Evolutionary conservation across 2,329 filamentous ascomycete species (phyloP).

Genomic region (Colletotrichum cereale): DNA sequence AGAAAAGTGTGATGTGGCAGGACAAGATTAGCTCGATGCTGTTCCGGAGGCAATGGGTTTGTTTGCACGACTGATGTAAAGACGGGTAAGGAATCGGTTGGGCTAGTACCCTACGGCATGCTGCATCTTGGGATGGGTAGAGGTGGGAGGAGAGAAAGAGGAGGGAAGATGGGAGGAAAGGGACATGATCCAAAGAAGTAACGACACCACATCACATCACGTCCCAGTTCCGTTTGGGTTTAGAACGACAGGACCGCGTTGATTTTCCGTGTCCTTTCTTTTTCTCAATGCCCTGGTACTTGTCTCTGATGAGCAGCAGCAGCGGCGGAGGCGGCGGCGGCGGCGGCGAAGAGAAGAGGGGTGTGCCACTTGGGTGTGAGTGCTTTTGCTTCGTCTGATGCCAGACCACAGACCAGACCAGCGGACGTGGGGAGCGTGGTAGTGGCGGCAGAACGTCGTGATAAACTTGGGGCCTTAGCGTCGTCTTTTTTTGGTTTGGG

Average conservation of each 20-base stretch:
- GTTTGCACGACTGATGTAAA: constrained; percentile 36
- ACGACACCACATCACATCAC: constrained; percentile 39
- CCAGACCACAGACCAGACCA: constrained; percentile 32
- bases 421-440: constrained; percentile 38
- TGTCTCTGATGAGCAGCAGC: constrained; percentile 41
- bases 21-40: constrained; percentile 38
- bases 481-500: constrained; percentile 31
- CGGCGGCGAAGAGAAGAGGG: constrained; percentile 33
- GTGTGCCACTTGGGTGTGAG: constrained; percentile 42
- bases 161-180: constrained; percentile 37
- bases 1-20: constrained; percentile 40
- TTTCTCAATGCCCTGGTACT: constrained; percentile 41
- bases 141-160: constrained; percentile 32
- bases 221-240: constrained; percentile 39
- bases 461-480: constrained; percentile 37
- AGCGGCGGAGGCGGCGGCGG: constrained; percentile 25
- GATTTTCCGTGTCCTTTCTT: constrained; percentile 41
- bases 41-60: constrained; percentile 30
- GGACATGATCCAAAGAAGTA: constrained; percentile 41
- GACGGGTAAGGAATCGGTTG: constrained; percentile 39
- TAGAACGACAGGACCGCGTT: constrained; percentile 38
- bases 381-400: constrained; percentile 40
- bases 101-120: constrained; percentile 42
- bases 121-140: constrained; percentile 41
- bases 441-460: constrained; percentile 38